These are phyloP conservation scores for Schizochytrium sp. DNA, from an alignment of 108 stramenopile genomes.

Conservation along the genomic window DNA sequence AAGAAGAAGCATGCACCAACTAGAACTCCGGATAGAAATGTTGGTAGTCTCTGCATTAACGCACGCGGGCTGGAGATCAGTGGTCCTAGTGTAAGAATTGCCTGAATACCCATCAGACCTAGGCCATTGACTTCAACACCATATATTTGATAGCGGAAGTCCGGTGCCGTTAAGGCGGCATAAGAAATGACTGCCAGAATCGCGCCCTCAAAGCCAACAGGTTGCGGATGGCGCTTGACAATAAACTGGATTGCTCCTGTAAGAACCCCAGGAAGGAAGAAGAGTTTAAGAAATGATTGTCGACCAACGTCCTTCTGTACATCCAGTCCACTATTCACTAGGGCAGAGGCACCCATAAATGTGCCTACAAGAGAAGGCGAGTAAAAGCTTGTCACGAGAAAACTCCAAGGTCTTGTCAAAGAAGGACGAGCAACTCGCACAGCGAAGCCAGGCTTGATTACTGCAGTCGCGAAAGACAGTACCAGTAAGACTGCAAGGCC, in stretches of 20 bases:
- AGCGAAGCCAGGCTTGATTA: background rate
- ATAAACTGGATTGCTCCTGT: background rate
- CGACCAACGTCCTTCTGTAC: background rate
- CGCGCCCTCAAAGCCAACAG: background rate
- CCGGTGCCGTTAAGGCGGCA: background rate
- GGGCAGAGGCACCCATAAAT: background rate
- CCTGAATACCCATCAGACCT: background rate
- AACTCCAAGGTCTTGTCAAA: background rate
- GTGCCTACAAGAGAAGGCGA: background rate
- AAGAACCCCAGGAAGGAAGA: background rate
- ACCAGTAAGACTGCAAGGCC: background rate
- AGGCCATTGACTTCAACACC: background rate
- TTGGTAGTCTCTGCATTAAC: background rate
- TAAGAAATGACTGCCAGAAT: background rate
- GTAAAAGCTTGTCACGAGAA: slow-evolving; percentile 8
- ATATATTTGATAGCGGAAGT: background rate
- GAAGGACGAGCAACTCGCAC: background rate
- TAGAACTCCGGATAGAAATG: background rate
- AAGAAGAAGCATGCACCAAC: background rate
- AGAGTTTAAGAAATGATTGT: background rate
- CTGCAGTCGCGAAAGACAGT: background rate
- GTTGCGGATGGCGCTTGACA: background rate
- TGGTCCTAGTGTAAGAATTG: background rate
- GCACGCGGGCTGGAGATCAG: background rate
- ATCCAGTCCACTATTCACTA: background rate